Evolutionary conservation across 495 filamentous ascomycete genomes (phyloP), one percentile per base, ranked within the genome.

Genomic region (Halenospora varia): DNA sequence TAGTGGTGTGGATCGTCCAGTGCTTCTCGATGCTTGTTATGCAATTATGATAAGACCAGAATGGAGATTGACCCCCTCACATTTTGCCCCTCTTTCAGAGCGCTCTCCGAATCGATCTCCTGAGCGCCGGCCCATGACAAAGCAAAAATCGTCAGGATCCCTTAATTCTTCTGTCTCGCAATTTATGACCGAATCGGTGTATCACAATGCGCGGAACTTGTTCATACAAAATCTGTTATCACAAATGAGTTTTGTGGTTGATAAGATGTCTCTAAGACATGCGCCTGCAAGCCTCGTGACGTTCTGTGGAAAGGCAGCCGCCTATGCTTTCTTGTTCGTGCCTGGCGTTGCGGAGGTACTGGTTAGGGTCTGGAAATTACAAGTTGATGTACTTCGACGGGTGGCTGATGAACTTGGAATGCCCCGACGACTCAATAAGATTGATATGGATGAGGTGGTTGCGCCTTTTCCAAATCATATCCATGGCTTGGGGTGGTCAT

Each of bases 281-380:
- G 89, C 91, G n/a, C 89, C 94, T n/a, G 84, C 89, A 39, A 95
- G 89, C 66, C 71, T 97, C 57, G 92, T 97, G 47, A 85, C 87
- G 26, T 98, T 96, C 72, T 94, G 90, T 66, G 94, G 93, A 51
- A 97, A 95, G 70, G 90, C 91, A 15, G 88, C 86, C 63, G 94
- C 94, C 9, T 97, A 96, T 71, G 94, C 94, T 29, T 98, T 96
- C 71, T 95, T 94, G 67, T 97, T 96, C 69, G 94, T 90, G 40
- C 88, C 92, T 0, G 91, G 91, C 17, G 81, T 96, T 55, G 88
- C 91, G 39, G 92, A 97, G 63, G 82, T 93, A 40, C 77, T 97
- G 51, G 83, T 96, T 24, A 81, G 90, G 23, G 72, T 97, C 22
- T 96, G 93, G 94, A 82, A 83, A 41, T 75, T 88, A 25, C 81